phyloP scores from a whole-genome alignment of 805 yeast genomes.

The Groenewaldozyma tartarivorans region DNA sequence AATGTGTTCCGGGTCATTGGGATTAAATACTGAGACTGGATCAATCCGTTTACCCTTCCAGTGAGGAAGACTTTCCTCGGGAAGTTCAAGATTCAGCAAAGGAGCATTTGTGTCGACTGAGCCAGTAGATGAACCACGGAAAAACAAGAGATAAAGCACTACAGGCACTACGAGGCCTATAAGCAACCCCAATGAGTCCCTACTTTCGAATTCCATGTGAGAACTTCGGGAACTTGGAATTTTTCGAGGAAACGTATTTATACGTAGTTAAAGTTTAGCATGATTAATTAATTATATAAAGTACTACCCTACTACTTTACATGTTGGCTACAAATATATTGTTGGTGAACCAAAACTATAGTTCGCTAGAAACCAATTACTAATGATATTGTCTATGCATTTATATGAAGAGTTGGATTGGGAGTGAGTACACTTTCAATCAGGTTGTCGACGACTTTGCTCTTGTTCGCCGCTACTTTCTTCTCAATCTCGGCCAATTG shows the following conservation, averaged over 20 bases:
- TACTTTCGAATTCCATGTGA: too few species aligned
- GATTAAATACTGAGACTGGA: slow-evolving; percentile 48
- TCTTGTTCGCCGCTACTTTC: slow-evolving; percentile 53
- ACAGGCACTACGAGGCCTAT: neutral
- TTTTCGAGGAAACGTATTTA: too few species aligned
- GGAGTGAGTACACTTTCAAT: slow-evolving; percentile 74
- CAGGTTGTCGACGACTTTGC: slow-evolving; percentile 61
- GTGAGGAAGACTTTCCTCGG: slow-evolving; percentile 73
- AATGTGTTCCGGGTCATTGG: slow-evolving; percentile 56
- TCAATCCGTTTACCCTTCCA: slow-evolving; percentile 84
- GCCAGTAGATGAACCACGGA: neutral
- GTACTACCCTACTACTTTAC: neutral
- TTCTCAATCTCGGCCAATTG: slow-evolving; percentile 64
- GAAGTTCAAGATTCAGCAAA: slow-evolving; percentile 35
- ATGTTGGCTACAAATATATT: too few species aligned
- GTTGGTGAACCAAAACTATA: too few species aligned
- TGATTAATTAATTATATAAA: slow-evolving; percentile 1
- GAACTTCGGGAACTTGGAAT: too few species aligned
- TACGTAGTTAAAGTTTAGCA: neutral
- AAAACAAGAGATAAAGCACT: neutral
- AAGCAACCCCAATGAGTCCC: too few species aligned
- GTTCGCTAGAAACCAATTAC: too few species aligned
- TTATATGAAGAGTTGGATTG: slow-evolving; percentile 72
- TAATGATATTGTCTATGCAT: slow-evolving; percentile 38
- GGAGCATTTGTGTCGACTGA: neutral